A percentile compares a stretch with the other conserved stretches of the same genome.
These are phyloP conservation scores for Diaporthe eres DNA, from an alignment of 2,329 filamentous ascomycete genomes.

Conservation along the genomic window DNA sequence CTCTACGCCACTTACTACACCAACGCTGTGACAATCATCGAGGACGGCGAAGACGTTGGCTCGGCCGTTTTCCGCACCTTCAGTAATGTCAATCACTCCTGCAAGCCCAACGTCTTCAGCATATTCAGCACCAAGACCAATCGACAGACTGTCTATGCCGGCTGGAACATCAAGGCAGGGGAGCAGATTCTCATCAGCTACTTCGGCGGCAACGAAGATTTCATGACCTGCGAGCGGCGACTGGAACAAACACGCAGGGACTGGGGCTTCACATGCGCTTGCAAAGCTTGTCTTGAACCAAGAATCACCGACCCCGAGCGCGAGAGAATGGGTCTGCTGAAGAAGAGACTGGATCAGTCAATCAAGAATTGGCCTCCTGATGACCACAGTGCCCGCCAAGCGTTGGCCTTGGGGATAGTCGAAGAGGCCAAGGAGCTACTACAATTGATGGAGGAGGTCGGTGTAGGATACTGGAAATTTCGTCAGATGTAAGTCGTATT, in stretches of 20 bases:
- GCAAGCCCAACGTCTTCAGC: conserved; percentile 46
- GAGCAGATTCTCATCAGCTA: conserved; percentile 48
- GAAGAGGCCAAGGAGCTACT: neutral
- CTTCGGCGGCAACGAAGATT: conserved; percentile 24
- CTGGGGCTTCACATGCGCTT: conserved; percentile 20
- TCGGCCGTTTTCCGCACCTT: conserved; percentile 3
- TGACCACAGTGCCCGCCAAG: neutral
- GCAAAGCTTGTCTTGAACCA: neutral
- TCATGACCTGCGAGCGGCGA: neutral
- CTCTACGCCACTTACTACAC: conserved; percentile 16
- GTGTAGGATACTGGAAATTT: neutral
- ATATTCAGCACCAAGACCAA: conserved; percentile 45
- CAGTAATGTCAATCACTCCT: conserved; percentile 50
- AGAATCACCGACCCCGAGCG: neutral
- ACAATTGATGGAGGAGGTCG: neutral
- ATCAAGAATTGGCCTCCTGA: too few species aligned
- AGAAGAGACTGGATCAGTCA: neutral
- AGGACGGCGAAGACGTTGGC: neutral
- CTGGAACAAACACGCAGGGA: neutral
- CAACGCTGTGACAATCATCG: conserved; percentile 14
- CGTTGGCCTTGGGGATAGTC: neutral
- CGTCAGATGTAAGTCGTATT: neutral
- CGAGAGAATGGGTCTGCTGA: neutral
- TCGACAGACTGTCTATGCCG: conserved; percentile 45
- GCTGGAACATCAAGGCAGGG: conserved; percentile 45